Conservation (phyloP, 176 grass and related monocot species). For the Poa pratensis region DNA sequence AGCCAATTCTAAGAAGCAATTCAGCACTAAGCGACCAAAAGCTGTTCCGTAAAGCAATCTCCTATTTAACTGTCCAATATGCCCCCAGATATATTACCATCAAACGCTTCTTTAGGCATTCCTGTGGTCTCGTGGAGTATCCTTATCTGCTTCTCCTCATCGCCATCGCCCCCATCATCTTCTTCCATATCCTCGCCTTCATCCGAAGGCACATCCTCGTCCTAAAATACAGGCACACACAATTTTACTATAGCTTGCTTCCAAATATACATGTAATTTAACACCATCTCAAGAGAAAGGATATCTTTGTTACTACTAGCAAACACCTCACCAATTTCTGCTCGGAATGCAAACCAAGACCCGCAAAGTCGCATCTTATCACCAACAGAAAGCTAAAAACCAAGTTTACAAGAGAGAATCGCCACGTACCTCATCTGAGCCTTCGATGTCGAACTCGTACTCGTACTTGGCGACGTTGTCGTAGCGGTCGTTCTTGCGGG, state of each 20-base stretch:
- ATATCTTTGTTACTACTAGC: neutral
- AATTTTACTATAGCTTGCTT: neutral
- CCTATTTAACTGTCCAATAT: conserved; percentile 3
- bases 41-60: neutral
- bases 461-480: conserved; percentile 86
- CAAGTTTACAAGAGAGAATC: neutral
- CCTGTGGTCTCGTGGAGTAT: conserved; percentile 89
- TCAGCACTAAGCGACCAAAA: neutral
- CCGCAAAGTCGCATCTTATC: neutral
- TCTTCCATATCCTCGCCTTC: conserved; percentile 75
- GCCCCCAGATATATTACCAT: conserved; percentile 51
- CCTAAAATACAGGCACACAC: conserved; percentile 52
- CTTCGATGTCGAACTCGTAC: conserved; percentile 72
- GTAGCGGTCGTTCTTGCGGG: conserved; percentile 80
- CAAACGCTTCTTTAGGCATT: conserved; percentile 81
- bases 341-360: neutral
- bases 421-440: conserved; percentile 51
- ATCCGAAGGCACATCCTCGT: conserved; percentile 86
- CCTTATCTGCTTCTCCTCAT: conserved; percentile 73
- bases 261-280: neutral
- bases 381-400: neutral
- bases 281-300: neutral
- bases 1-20: neutral
- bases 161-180: conserved; percentile 46
- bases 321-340: neutral